A percentile compares a stretch with the other conserved stretches of the same genome.
phyloP scores from a whole-genome alignment of 176 grass and related monocot species.

The Oryza meridionalis region DNA sequence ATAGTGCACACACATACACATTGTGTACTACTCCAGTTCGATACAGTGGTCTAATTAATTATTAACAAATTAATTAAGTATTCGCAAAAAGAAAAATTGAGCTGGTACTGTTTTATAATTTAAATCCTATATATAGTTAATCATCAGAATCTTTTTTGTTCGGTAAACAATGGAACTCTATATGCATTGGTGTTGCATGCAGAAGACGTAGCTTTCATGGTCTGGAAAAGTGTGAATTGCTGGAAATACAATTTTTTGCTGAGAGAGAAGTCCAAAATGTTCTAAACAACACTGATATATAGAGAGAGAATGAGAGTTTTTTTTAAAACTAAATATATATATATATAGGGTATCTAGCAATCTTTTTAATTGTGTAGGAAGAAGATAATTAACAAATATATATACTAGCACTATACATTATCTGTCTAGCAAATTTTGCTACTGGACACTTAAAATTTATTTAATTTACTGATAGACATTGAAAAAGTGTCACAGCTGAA shows the following conservation, averaged over 20 bases:
- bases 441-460: no score
- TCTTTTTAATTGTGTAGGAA: no score
- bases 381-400: no score
- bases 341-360: not conserved
- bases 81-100: not conserved
- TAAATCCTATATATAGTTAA: not conserved
- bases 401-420: not conserved
- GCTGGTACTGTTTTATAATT: not conserved
- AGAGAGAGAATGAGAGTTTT: no score
- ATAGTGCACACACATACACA: conserved; percentile 37
- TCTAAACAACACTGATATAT: not conserved
- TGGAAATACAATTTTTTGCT: no score
- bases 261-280: not conserved
- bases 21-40: not conserved
- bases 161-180: not conserved
- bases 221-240: conserved; percentile 34
- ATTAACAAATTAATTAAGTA: not conserved
- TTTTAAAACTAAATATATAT: not conserved
- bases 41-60: not conserved
- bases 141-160: not conserved
- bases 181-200: not conserved
- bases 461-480: no score
- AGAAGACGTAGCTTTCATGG: not conserved
- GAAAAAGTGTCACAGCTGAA: no score
- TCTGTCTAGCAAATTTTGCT: not conserved